phyloP scores from a whole-genome alignment of 2,329 filamentous ascomycete genomes.

The Penicillium sp. region DNA sequence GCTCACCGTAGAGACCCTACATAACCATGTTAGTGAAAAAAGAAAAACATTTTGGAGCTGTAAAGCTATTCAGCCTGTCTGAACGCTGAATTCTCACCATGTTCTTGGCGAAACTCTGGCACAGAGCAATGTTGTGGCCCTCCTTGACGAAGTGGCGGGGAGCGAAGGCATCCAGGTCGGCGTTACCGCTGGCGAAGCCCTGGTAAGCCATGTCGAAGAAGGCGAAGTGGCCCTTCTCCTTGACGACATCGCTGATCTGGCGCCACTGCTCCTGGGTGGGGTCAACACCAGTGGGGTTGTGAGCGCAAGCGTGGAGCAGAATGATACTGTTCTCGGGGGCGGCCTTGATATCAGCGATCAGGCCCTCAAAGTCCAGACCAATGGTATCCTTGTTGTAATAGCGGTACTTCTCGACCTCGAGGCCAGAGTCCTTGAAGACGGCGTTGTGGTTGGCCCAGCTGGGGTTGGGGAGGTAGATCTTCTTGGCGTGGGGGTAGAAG shows the following conservation, averaged over 20 bases:
- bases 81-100: constrained; percentile 64
- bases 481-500: constrained; percentile 89
- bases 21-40: neutral
- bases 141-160: constrained; percentile 90
- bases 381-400: constrained; percentile 99
- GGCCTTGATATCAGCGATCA: constrained; percentile 86
- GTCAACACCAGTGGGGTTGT: constrained; percentile 97
- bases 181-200: constrained; percentile 92
- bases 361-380: constrained; percentile 93
- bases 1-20: constrained; percentile 95
- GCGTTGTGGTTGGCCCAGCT: constrained; percentile 99
- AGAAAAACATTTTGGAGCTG: neutral
- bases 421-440: constrained; percentile 89
- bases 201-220: constrained; percentile 99
- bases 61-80: neutral
- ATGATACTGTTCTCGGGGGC: constrained; percentile 86
- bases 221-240: constrained; percentile 83
- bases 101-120: constrained; percentile 98
- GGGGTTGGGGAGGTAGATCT: constrained; percentile 93
- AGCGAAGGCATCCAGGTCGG: constrained; percentile 89
- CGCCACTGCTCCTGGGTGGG: constrained; percentile 90
- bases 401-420: constrained; percentile 91
- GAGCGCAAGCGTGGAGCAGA: constrained; percentile 93
- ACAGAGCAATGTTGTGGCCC: constrained; percentile 84
- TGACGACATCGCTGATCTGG: constrained; percentile 83